Evolutionary conservation across 2,329 filamentous ascomycete genomes (phyloP), one percentile per base, ranked within the genome.

Genomic region (Emericellopsis cladophorae): DNA sequence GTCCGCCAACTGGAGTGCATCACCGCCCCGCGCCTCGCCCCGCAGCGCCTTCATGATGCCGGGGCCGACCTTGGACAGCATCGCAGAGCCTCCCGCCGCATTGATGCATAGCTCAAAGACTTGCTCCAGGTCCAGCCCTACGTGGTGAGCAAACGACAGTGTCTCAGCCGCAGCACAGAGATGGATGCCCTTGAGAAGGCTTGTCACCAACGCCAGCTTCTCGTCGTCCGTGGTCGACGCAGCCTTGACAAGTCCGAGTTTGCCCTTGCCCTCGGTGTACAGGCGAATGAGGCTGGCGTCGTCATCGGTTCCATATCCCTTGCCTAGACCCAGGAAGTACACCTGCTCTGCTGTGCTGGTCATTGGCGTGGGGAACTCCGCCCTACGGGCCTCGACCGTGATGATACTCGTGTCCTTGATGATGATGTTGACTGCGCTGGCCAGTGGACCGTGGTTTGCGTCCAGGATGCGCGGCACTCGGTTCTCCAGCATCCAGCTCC

Each of bases 371-470:
- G 76, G 69, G 54, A 81, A 83, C 23, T 65, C 62, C 41, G 64
- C 59, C 34, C 72, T 62, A 16, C 77, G 65, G 1, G 78, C 77
- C 43, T 76, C 77, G 22, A 74, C 71, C 2, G 79, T 84, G 54
- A 84, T 81, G 57, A 84, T 84, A 39, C 72, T 68, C 52, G 65
- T 62, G 54, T 79, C 75, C 58, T 79, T 79, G 31, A 74, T 48
- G 45, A 79, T 78, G 47, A 79, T 79, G 24, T 67, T 70, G 38
- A 76, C 51, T 3, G 75, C 75, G 51, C 74, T 78, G 14, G 72
- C 72, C 31, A 77, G 55, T 0, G 75, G 74, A 46, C 67, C 59
- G 55, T 66, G 72, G 34, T 68, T 58, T 24, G 67, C 62, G 24
- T 67, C 60, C 31, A 79, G 50, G 56, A 79, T 74, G 35, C 76